Evolutionary conservation across 1,139 yeast species (phyloP), one percentile per base, ranked within the genome.

Genomic region (Yamadazyma epiphylla): DNA sequence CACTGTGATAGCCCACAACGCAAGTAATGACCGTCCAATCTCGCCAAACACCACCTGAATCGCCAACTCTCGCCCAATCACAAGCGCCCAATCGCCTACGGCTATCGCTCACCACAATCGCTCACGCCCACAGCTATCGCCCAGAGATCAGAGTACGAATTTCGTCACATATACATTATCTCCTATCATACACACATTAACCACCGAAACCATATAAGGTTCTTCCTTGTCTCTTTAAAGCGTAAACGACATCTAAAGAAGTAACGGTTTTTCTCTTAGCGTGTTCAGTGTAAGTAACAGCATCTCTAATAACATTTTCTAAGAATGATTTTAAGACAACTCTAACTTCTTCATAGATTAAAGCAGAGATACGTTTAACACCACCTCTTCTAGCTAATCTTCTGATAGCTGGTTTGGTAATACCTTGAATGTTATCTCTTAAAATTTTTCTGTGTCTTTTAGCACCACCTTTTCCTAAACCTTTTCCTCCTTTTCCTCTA

Each of bases 331-430:
- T 89, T 53, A 91, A 78, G 53, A 91, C 97, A 50, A 85, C 91
- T 76, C 98, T 87, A 58, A 94, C 96, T 77, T 89, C 96, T 74
- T 91, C 97, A 77, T 91, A 91, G 68, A 91, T 89, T 64, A 89
- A 77, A 62, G 96, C 97, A 47, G 97, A 89, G 58, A 91, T 91
- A 84, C 97, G 96, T 83, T 91, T 91, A 62, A 91, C 98, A 86
- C 98, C 98, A 75, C 98, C 98, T 86, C 98, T 88, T 82, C 98
- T 89, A 41, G 98, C 98, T 60, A 91, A 83, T 85, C 98, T 89
- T 77, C 98, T 88, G 65, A 91, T 91, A 59, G 98, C 98, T 64
- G 98, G 98, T 80, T 91, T 91, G 47, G 98, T 91, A 64, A 91
- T 89, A 77, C 98, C 98, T 76, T 89, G 97, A 53, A 91, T 89